Evolutionary conservation across 2,329 filamentous ascomycete species (phyloP).

Genomic region (Mycosphaerelloides madeirae): DNA sequence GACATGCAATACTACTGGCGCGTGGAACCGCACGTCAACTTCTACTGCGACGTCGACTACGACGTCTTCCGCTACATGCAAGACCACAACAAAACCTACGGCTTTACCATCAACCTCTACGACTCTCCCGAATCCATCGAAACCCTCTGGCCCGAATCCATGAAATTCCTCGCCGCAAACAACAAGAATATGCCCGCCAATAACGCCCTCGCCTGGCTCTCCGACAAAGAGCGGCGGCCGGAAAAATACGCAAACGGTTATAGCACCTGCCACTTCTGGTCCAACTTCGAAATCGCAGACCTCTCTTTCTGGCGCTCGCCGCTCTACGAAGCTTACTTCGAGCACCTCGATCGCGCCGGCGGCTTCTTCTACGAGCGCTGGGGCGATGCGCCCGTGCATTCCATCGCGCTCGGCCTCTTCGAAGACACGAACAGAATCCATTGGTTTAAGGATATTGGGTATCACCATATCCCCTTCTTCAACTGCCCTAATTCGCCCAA

Average conservation of each 20-base stretch:
- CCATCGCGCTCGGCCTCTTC: constrained; percentile 85
- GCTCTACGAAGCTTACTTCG: constrained; percentile 90
- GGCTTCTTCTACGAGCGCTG: constrained; percentile 99
- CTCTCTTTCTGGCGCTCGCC: constrained; percentile 89
- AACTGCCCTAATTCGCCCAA: constrained; percentile 97
- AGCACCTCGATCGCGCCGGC: constrained; percentile 86
- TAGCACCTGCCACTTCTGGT: constrained; percentile 99
- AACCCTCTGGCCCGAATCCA: constrained; percentile 90
- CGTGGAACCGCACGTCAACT: constrained; percentile 96
- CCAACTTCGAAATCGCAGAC: constrained; percentile 94
- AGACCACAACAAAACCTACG: constrained; percentile 97
- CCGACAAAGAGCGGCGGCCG: constrained; percentile 70
- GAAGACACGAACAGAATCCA: constrained; percentile 80
- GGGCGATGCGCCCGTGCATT: constrained; percentile 97
- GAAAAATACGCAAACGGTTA: constrained; percentile 80
- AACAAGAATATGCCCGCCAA: constrained; percentile 75
- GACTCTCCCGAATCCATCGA: constrained; percentile 83
- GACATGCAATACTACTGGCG: constrained; percentile 93
- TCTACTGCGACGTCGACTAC: constrained; percentile 98
- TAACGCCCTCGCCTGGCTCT: constrained; percentile 83
- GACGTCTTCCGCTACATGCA: constrained; percentile 98
- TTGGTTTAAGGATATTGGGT: constrained; percentile 98
- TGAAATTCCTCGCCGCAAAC: constrained; percentile 76
- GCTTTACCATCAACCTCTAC: constrained; percentile 96
- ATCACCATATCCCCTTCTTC: constrained; percentile 97